A percentile compares a stretch with the other conserved stretches of the same genome.
phyloP scores from a whole-genome alignment of 139 green algal genomes.

The Pseudopediastrum boryanum region DNA sequence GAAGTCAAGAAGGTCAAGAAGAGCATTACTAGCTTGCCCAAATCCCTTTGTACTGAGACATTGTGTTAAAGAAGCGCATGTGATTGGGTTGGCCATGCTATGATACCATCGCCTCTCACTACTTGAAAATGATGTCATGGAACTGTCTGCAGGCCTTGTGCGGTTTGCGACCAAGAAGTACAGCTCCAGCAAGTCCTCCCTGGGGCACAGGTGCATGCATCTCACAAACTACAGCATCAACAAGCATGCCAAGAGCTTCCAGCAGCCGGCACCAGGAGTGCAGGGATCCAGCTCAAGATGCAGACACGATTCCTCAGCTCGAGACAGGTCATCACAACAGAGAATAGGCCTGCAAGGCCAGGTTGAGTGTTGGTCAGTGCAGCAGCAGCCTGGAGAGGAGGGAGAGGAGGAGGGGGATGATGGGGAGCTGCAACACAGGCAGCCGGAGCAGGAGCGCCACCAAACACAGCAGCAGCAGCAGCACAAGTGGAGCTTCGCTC shows the following conservation, averaged over 20 bases:
- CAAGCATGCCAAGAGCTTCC: slow-evolving; percentile 43
- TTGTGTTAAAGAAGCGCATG: no score
- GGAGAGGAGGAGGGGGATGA: background rate
- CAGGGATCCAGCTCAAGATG: no score
- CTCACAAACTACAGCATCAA: slow-evolving; percentile 84
- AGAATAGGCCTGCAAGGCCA: background rate
- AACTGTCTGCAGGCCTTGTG: slow-evolving; percentile 68
- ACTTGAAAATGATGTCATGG: no score
- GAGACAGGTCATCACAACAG: no score
- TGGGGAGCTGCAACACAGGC: background rate
- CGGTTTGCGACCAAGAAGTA: slow-evolving; percentile 75
- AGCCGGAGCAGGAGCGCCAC: background rate
- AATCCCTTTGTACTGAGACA: no score
- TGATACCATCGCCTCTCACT: no score
- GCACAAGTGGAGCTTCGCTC: slow-evolving; percentile 54
- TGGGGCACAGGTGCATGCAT: slow-evolving; percentile 63
- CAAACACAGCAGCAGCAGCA: background rate
- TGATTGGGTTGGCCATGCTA: no score
- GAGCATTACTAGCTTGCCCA: no score
- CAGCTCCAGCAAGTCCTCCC: slow-evolving; percentile 45
- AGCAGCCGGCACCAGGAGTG: slow-evolving; percentile 7
- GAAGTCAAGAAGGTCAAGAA: no score
- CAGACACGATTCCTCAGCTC: no score
- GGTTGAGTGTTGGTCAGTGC: background rate
- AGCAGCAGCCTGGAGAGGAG: background rate